These are phyloP conservation scores for Neurospora sp. DNA, from an alignment of 495 filamentous ascomycete species.

Conservation along the genomic window DNA sequence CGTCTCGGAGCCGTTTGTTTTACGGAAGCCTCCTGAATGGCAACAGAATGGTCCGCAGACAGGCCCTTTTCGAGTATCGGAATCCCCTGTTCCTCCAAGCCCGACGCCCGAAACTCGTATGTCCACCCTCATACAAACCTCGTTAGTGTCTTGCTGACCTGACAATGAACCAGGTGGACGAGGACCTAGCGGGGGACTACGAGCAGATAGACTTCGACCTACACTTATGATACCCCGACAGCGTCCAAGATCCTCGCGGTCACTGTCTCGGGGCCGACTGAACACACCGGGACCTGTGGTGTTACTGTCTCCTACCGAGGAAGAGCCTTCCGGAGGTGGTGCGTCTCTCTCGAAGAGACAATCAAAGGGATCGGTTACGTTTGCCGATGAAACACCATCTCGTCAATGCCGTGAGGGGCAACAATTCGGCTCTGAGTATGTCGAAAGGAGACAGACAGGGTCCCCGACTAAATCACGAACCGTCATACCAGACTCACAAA, in stretches of 20 bases:
- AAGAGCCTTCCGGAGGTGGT: slow-evolving; percentile 11
- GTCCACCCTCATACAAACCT: neutral
- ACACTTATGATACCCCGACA: slow-evolving; percentile 13
- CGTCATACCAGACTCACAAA: neutral
- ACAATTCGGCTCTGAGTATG: neutral
- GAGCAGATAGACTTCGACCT: neutral
- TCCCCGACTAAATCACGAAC: neutral
- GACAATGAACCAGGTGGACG: slow-evolving; percentile 1
- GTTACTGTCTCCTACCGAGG: slow-evolving; percentile 25
- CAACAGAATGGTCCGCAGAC: neutral
- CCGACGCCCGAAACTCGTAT: slow-evolving; percentile 19
- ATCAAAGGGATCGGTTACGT: neutral
- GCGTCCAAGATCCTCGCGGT: slow-evolving; percentile 13
- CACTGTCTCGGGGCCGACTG: slow-evolving; percentile 3
- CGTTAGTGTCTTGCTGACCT: neutral
- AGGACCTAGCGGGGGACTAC: slow-evolving; percentile 3
- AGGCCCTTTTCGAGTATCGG: slow-evolving; percentile 1
- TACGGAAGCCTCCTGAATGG: slow-evolving; percentile 13
- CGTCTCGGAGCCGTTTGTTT: slow-evolving; percentile 13
- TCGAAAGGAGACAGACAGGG: neutral
- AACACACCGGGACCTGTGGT: slow-evolving; percentile 5
- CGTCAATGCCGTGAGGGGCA: neutral
- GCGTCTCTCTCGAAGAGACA: neutral
- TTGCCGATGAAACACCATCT: neutral
- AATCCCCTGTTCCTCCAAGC: slow-evolving; percentile 18